Evolutionary conservation across 2,329 filamentous ascomycete genomes (phyloP), one percentile per base, ranked within the genome.

Genomic region (Diatrype stigma): DNA sequence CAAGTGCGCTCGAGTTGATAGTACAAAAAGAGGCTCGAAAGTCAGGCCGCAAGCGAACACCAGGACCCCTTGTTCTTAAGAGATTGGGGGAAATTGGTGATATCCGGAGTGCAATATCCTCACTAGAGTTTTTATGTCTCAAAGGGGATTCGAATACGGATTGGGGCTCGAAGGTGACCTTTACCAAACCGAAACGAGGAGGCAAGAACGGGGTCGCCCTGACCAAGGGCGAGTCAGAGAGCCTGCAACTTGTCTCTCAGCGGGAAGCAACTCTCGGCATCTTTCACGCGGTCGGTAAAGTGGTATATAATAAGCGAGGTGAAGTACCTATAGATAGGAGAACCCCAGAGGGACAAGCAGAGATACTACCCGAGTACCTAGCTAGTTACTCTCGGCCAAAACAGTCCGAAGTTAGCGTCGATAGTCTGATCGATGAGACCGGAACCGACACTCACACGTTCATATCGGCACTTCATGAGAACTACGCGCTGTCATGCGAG

Each of bases 281-380:
- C 47, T 99, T 99, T 64, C 94, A 99, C 67, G 91, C 94, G 0
- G 89, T 97, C 12, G 94, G 93, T 3, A 96, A 94, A 66, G 89
- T 99, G 2, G 86, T 97, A 1, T 96, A 97, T 73, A 99, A 99
- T 73, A 99, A 96, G 67, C 82, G 94, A 44, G 80, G 87, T 21
- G 83, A 86, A 26, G 66, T 54, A 44, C 68, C 70, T 3, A 70
- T 76, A 12, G 59, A 67, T 8, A 64, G 65, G 8, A 35, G 55
- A 17, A 63, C 64, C 16, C 51, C 51, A 8, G 70, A 75, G 30
- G 65, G 69, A 2, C 69, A 70, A 17, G 73, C 73, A 3, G 84
- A 87, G 59, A 68, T 69, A 22, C 71, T 90, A 17, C 86, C 86
- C 5, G 60, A 67, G n/a, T 80, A 83, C 65, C 67, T 89, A 34